Conservation (phyloP, 2,329 filamentous ascomycete species). For the Gaeumannomyces sp. region DNA sequence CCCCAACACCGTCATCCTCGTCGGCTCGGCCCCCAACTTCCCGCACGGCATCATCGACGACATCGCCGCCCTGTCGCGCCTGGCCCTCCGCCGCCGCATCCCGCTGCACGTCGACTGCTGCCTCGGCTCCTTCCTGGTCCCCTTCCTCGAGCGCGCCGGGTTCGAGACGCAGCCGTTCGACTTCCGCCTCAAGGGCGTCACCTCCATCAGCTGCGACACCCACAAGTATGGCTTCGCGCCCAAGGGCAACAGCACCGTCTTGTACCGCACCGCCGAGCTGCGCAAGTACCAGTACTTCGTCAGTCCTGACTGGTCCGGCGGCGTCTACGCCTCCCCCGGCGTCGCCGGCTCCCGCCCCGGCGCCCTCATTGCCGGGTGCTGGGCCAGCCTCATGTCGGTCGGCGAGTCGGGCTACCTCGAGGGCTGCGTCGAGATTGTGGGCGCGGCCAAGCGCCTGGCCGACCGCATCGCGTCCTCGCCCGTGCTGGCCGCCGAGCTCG, state of each 20-base stretch:
- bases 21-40: constrained; percentile 95
- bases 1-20: constrained; percentile 86
- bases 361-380: constrained; percentile 91
- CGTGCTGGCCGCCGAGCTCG: constrained; percentile 63
- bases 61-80: constrained; percentile 74
- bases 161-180: constrained; percentile 87
- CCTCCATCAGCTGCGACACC: constrained; percentile 91
- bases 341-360: constrained; percentile 90
- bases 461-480: constrained; percentile 66
- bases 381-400: constrained; percentile 83
- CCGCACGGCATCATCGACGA: constrained; percentile 98
- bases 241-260: constrained; percentile 89
- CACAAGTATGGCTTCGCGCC: constrained; percentile 99
- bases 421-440: constrained; percentile 82
- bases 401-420: constrained; percentile 85
- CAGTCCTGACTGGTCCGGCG: constrained; percentile 88
- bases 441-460: constrained; percentile 75
- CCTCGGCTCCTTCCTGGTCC: constrained; percentile 89
- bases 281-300: constrained; percentile 95
- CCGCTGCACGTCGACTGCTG: constrained; percentile 97
- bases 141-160: constrained; percentile 86
- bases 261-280: constrained; percentile 76
- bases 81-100: constrained; percentile 72
- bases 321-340: constrained; percentile 89
- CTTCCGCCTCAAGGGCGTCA: constrained; percentile 89